Evolutionary conservation across 345 rosid genomes (phyloP).

Genomic region (Cardamine resedifolia): DNA sequence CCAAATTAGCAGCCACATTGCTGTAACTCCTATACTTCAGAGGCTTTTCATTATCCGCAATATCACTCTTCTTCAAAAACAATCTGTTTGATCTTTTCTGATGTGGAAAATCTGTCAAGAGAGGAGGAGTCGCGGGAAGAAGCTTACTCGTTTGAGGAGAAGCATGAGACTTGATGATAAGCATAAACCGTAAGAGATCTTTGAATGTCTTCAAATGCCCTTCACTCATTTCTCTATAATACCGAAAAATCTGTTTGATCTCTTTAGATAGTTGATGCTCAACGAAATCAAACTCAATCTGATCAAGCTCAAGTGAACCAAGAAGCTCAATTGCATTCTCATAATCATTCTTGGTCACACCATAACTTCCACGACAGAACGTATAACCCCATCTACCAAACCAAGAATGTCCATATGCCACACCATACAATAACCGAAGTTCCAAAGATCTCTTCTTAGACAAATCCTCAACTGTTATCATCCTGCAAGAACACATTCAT

Average conservation of each 20-base stretch:
- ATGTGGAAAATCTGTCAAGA: conserved; percentile 20
- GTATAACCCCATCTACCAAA: conserved; percentile 90
- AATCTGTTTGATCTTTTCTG: conserved; percentile 27
- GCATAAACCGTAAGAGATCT: conserved; percentile 75
- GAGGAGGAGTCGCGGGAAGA: conserved; percentile 14
- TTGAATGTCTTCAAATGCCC: conserved; percentile 54
- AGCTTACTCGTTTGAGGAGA: conserved; percentile 41
- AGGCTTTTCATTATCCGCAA: conserved; percentile 38
- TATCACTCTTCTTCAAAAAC: conserved; percentile 38
- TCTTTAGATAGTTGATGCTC: conserved; percentile 33
- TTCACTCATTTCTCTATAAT: conserved; percentile 65
- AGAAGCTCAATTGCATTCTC: conserved; percentile 63
- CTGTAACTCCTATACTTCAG: conserved; percentile 46
- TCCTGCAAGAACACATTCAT: conserved; percentile 41
- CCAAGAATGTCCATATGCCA: conserved; percentile 88
- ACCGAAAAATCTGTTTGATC: conserved; percentile 48
- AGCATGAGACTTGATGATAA: conserved; percentile 56
- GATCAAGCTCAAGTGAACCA: conserved; percentile 56
- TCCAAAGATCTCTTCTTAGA: conserved; percentile 73
- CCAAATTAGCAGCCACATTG: conserved; percentile 50
- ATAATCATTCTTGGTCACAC: conserved; percentile 61
- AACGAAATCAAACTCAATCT: conserved; percentile 47
- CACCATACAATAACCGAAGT: conserved; percentile 73
- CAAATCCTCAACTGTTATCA: conserved; percentile 65
- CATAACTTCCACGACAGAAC: conserved; percentile 74